Conservation (phyloP, 345 rosid genomes). For the Turritis glabra region DNA sequence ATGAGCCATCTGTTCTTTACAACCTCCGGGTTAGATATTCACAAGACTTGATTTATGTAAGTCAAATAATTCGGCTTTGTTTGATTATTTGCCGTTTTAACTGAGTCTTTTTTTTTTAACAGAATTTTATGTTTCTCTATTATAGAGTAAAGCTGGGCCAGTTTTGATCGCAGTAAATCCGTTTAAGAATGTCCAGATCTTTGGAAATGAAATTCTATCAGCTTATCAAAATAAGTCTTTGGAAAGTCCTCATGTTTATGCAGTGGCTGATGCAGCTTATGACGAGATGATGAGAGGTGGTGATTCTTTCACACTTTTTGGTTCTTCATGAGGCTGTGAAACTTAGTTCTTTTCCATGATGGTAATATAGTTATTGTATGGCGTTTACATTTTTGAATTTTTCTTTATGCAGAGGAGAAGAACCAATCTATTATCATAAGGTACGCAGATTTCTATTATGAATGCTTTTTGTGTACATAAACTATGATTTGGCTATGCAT, state of each 20-base stretch:
- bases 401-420: conserved; percentile 55
- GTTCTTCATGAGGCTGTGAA: background rate
- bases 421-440: conserved; percentile 92
- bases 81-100: background rate
- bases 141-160: conserved; percentile 90
- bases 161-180: conserved; percentile 88
- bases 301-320: conserved; percentile 32
- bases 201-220: conserved; percentile 53
- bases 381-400: background rate
- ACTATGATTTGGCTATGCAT: background rate
- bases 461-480: background rate
- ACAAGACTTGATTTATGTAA: conserved; percentile 70
- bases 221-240: conserved; percentile 58
- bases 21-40: conserved; percentile 68
- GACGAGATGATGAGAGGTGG: conserved; percentile 97
- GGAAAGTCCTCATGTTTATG: conserved; percentile 78
- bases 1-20: conserved; percentile 84
- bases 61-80: conserved; percentile 24
- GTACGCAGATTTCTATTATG: conserved; percentile 37
- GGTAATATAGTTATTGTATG: background rate
- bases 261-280: conserved; percentile 71
- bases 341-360: background rate
- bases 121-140: conserved; percentile 21
- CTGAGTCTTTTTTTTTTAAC: background rate
- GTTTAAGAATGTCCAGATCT: conserved; percentile 60